Evolutionary conservation across 108 stramenopile species (phyloP), one percentile per base, ranked within the genome.

Genomic region (Fragilaria crotonensis): DNA sequence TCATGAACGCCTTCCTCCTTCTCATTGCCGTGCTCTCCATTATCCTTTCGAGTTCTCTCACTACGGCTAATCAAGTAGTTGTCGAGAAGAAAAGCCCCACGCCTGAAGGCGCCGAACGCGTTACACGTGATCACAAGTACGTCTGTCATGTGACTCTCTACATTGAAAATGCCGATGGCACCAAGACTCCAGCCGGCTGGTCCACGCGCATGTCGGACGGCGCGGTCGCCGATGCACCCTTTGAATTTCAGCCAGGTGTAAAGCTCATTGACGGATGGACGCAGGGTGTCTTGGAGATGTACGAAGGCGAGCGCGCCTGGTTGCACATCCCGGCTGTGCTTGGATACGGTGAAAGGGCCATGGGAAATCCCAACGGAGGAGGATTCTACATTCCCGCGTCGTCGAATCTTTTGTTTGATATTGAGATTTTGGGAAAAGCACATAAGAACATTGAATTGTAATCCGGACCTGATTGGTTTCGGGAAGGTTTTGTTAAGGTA

Each of bases 361-460:
- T 83, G 78, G 82, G 82, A 20, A 55, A 47, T 36, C 71, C 71
- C 5, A 41, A 53, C 25, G 75, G 75, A 9, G 64, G 62, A 17
- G 73, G 62, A 25, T 79, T 83, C 68, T 78, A 79, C 48, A 79
- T 83, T 33, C 82, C 82, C 17, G 78, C 73, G 20, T 72, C 76
- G 59, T 69, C 75, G 2, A 62, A 83, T 57, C 63, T 79, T 29
- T 53, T 77, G 54, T 83, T 83, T 67, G 82, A 83, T 66, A 83
- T 83, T 53, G 76, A 83, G 48, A 79, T 83, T 55, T 62, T 79
- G 54, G 75, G 76, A 3, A 75, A 68, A 30, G 72, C n/a, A n/a
- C n/a, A n/a, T n/a, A n/a, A n/a, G n/a, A n/a, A n/a, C n/a, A n/a
- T n/a, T n/a, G n/a, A n/a, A n/a, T n/a, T n/a, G n/a, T n/a, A n/a